Evolutionary conservation across 768 basidiomycete genomes (phyloP), one percentile per base, ranked within the genome.

Genomic region (Leucosporidium yakuticum): DNA sequence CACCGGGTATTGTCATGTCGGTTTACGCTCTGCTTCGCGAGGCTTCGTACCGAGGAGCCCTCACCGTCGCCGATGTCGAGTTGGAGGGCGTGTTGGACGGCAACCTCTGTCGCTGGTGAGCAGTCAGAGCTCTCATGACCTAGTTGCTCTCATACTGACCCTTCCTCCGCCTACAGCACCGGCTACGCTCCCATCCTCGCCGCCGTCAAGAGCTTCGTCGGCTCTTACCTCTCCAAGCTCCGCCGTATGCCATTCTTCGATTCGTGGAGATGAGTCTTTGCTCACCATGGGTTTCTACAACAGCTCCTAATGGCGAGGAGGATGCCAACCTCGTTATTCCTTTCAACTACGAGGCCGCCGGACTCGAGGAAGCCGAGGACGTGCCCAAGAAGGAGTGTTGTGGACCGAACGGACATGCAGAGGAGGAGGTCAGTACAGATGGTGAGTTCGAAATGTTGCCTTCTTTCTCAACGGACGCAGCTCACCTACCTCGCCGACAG

Each of bases 111-210:
- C 65, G 73, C n/a, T 54, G 39, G 39, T 44, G 8, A 44, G 39
- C 6, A 44, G 39, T 8, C 39, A 15, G 39, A 44, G 51, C 51
- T 54, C 39, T 44, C 39, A 44, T 15, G 39, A 12, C 12, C 34
- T 12, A 6, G 34, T 8, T 9, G 17, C 56, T 58, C 57, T 20
- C 56, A 29, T 32, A 23, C 57, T 23, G 57, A 8, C 32, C 21
- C 21, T 19, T 17, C 12, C 12, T 12, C 49, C 23, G 31, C 56
- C 64, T 54, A 44, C 23, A 44, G 76, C 64, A 76, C 76, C 1
- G 76, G 76, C 4, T 75, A 75, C 60, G 63, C 68, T n/a, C 70
- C 73, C 32, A 74, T 76, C 44, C 64, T 76, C 53, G 63, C 69
- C 39, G 74, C 73, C 0, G 73, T 71, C 62, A 76, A 76, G 68